Evolutionary conservation across 2,329 filamentous ascomycete genomes (phyloP), one percentile per base, ranked within the genome.

Genomic region (Cylindrodendrum hubeiense): DNA sequence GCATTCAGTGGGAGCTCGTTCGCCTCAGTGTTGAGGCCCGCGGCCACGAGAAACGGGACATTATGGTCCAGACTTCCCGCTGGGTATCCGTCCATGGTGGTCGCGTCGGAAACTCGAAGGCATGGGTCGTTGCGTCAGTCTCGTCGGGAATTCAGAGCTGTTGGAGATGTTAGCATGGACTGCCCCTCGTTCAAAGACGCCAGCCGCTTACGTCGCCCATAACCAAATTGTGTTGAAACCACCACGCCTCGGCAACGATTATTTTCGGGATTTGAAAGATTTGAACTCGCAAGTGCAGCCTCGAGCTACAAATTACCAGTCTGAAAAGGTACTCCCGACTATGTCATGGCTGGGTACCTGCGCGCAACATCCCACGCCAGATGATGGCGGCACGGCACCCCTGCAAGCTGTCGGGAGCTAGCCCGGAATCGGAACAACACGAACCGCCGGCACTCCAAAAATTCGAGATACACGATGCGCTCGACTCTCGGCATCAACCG

Each of bases 31-130:
- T 76, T 76, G 81, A 98, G 86, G 13, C 95, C 96, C 39, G 94
- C 94, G 34, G 97, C 87, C 50, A 97, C 84, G 66, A 98, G 82
- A 62, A 97, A 86, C 37, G 95, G 95, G 74, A 97, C 86, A 81
- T 96, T 97, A 81, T 96, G 94, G 78, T 91, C 89, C 79, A 97
- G 85, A 83, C 95, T 97, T 79, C 91, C 91, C 63, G 83, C 79
- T 59, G 93, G 92, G 81, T 94, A 95, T 74, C 88, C 92, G 80
- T 96, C 92, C 93, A 96, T 96, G 67, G 72, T 76, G 66, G 62
- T 63, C 66, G 63, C 15, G 66, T 63, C 63, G 69, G 33, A 37
- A 41, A 50, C 57, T 62, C 64, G 53, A 63, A 70, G 68, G 71
- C 72, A 73, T 74, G 65, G 57, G 63, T 65, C 62, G 60, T 65